Percentiles rank a stretch among this genome's conserved stretches.
Evolutionary conservation across 805 yeast genomes (phyloP).

Genomic region (Candida cerambycidarum): DNA sequence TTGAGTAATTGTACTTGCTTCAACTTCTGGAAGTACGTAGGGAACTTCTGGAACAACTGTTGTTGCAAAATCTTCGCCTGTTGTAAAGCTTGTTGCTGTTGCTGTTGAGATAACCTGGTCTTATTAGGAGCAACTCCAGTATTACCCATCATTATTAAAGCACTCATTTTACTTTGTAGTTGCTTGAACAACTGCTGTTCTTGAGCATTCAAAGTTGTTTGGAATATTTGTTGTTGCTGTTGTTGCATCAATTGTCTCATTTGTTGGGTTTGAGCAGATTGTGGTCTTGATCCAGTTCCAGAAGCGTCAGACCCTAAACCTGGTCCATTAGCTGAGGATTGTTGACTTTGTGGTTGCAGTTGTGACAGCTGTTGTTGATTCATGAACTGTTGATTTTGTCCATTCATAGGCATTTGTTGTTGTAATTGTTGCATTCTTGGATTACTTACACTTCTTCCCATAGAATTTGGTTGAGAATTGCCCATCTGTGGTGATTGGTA

Average conservation of each 20-base stretch:
- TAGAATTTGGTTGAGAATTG: slow-evolving; percentile 16
- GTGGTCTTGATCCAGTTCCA: slow-evolving; percentile 14
- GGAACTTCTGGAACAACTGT: slow-evolving; percentile 36
- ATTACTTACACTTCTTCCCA: slow-evolving; percentile 16
- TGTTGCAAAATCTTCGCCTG: slow-evolving; percentile 41
- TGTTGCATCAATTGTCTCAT: slow-evolving; percentile 26
- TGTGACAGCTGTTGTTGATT: slow-evolving; percentile 1
- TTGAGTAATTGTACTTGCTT: slow-evolving; percentile 33
- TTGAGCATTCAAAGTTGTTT: slow-evolving; percentile 37
- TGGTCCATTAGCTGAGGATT: slow-evolving; percentile 3
- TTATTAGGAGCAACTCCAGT: slow-evolving; percentile 45
- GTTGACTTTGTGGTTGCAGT: slow-evolving; percentile 5
- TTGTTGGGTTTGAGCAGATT: slow-evolving; percentile 21
- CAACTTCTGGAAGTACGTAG: slow-evolving; percentile 36
- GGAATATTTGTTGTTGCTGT: slow-evolving; percentile 48
- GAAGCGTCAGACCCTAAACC: slow-evolving; percentile 2
- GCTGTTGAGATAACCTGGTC: slow-evolving; percentile 40
- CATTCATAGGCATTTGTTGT: slow-evolving; percentile 15
- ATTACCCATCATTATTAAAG: slow-evolving; percentile 43
- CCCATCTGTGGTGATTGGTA: slow-evolving; percentile 16
- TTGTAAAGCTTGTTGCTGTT: slow-evolving; percentile 44
- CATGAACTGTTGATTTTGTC: slow-evolving; percentile 2
- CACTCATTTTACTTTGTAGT: slow-evolving; percentile 37
- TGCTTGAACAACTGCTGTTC: slow-evolving; percentile 44
- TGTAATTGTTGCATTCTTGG: slow-evolving; percentile 18